Conservation (phyloP, 768 basidiomycete genomes). For the Rickenella mellea region DNA sequence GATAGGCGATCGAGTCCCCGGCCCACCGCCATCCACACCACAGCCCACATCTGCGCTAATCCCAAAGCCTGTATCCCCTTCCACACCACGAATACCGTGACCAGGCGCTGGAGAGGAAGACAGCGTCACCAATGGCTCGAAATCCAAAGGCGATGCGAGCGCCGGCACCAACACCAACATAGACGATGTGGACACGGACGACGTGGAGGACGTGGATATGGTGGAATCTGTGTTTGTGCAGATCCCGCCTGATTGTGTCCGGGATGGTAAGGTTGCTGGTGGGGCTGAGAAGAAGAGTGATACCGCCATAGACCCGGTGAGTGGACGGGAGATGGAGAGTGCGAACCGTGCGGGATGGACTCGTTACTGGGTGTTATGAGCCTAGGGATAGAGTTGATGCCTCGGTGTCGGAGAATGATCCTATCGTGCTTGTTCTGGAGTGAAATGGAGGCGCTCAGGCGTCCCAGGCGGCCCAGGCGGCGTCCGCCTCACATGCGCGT, state of each 20-base stretch:
- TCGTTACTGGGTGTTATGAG: neutral
- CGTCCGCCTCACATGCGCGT: constrained; percentile 28
- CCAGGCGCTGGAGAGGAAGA: constrained; percentile 5
- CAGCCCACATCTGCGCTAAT: constrained; percentile 2
- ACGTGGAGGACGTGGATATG: too few relatives aligned
- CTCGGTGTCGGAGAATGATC: neutral
- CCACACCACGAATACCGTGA: constrained; percentile 1
- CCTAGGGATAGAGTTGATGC: neutral
- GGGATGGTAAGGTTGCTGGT: too few relatives aligned
- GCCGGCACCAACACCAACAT: constrained; percentile 32
- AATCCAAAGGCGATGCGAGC: constrained; percentile 32
- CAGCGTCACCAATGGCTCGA: constrained; percentile 29
- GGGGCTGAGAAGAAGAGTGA: too few relatives aligned
- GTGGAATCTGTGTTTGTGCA: too few relatives aligned
- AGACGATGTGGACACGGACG: too few relatives aligned
- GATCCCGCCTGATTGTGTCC: neutral
- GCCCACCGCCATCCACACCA: constrained; percentile 4
- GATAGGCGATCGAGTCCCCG: neutral
- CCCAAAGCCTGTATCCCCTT: too few relatives aligned
- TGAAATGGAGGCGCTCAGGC: too few relatives aligned
- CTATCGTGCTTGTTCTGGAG: too few relatives aligned
- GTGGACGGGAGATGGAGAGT: neutral
- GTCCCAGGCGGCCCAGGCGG: constrained; percentile 45
- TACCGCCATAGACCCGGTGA: neutral
- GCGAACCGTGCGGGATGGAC: too few relatives aligned